Evolutionary conservation across 164 flowering plant genomes (phyloP).

Genomic region (Chimonanthus praecox): DNA sequence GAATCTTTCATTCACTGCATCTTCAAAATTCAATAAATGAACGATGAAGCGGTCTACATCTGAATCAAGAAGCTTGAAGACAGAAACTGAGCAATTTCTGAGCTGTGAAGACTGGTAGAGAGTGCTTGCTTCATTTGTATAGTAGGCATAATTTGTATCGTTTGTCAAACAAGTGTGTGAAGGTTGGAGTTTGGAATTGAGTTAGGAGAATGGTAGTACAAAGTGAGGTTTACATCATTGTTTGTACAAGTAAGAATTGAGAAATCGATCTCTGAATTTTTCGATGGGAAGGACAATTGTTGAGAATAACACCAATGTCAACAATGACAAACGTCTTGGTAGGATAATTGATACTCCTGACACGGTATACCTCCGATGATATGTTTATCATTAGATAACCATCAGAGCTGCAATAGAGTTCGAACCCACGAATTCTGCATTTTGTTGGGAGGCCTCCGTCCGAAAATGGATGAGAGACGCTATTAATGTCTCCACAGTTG

Average conservation of each 20-base stretch:
- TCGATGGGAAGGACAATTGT: background rate
- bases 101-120: background rate
- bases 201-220: background rate
- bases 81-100: background rate
- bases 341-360: constrained; percentile 10
- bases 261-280: background rate
- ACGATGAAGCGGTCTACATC: background rate
- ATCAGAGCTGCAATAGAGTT: constrained; percentile 25
- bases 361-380: constrained; percentile 8
- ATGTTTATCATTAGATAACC: background rate
- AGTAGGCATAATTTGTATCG: background rate
- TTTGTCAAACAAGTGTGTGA: background rate
- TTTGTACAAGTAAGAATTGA: background rate
- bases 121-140: background rate
- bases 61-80: background rate
- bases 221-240: background rate
- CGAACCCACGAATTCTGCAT: constrained; percentile 44
- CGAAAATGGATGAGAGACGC: constrained; percentile 19
- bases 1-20: background rate
- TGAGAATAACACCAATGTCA: background rate
- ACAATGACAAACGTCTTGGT: constrained; percentile 3
- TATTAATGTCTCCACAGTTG: constrained; percentile 41
- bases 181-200: background rate
- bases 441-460: constrained; percentile 25
- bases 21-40: background rate